Percentiles rank a stretch among this genome's conserved stretches.
phyloP scores from a whole-genome alignment of 495 filamentous ascomycete genomes.

The Aspergillus egyptiacus region DNA sequence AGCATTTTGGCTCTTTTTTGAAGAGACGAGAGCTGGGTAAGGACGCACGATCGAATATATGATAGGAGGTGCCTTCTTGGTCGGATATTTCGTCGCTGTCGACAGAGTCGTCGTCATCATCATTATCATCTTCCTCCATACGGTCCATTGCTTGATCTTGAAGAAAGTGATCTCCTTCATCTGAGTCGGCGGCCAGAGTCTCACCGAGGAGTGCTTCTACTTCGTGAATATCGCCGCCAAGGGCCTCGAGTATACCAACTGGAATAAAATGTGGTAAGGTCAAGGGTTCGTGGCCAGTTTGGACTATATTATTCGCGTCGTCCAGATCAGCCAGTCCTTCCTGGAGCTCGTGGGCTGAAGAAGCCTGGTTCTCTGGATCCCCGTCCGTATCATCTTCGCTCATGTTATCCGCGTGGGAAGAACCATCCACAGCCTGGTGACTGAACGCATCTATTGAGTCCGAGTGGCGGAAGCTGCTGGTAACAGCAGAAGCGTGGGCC shows the following conservation, averaged over 20 bases:
- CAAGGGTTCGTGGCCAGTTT: constrained; percentile 9
- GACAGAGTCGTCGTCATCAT: constrained; percentile 8
- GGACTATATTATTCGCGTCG: constrained; percentile 2
- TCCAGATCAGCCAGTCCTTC: constrained; percentile 6
- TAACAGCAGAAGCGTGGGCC: background rate
- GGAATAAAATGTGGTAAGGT: constrained; percentile 20
- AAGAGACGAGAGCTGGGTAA: background rate
- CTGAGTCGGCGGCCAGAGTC: constrained; percentile 17
- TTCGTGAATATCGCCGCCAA: constrained; percentile 17
- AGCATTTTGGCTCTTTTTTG: background rate
- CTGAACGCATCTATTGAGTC: constrained; percentile 19
- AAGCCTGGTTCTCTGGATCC: constrained; percentile 5
- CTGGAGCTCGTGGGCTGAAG: background rate
- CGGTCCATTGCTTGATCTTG: constrained; percentile 13
- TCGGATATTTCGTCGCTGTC: constrained; percentile 9
- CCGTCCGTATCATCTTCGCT: constrained; percentile 11
- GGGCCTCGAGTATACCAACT: constrained; percentile 19
- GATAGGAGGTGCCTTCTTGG: constrained; percentile 8
- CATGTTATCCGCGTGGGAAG: constrained; percentile 15
- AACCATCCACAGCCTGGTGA: constrained; percentile 20
- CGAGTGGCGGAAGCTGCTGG: constrained; percentile 10
- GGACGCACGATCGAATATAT: constrained; percentile 19
- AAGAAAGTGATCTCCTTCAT: constrained; percentile 19
- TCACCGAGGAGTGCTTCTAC: constrained; percentile 18
- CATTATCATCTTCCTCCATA: too few species aligned